phyloP scores from a whole-genome alignment of 1,284 basidiomycete genomes.

The Hymenochaete sp. region DNA sequence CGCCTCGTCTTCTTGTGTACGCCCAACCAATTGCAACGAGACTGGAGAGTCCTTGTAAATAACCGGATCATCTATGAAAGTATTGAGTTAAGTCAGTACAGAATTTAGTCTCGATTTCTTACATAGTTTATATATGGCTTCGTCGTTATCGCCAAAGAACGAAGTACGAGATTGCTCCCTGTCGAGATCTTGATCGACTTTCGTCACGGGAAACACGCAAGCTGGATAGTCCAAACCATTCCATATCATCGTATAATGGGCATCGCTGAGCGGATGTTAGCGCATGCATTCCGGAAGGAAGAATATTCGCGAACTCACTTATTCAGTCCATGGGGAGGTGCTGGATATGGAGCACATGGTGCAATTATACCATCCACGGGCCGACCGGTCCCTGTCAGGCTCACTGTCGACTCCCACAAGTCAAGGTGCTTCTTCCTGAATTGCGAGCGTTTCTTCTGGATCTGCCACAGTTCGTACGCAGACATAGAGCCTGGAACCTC shows the following conservation, averaged over 20 bases:
- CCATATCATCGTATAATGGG: constrained; percentile 53
- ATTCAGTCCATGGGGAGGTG: constrained; percentile 46
- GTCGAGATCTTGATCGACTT: constrained; percentile 44
- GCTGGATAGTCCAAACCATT: constrained; percentile 64
- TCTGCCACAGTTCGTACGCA: constrained; percentile 50
- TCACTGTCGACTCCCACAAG: constrained; percentile 45
- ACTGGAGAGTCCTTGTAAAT: constrained; percentile 55
- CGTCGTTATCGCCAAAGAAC: constrained; percentile 42
- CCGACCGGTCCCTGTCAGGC: constrained; percentile 46
- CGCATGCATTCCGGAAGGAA: neutral
- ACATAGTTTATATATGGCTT: constrained; percentile 48
- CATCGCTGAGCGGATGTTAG: constrained; percentile 29
- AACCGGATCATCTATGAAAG: constrained; percentile 44
- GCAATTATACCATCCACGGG: constrained; percentile 58
- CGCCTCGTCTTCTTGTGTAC: constrained; percentile 67
- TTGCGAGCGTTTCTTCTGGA: constrained; percentile 37
- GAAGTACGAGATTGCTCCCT: constrained; percentile 31
- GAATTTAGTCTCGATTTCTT: constrained; percentile 24
- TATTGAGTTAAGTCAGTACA: constrained; percentile 1
- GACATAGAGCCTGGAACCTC: constrained; percentile 23
- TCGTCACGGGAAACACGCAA: constrained; percentile 59
- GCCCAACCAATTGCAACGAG: constrained; percentile 59
- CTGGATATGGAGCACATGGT: constrained; percentile 44
- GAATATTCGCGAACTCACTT: constrained; percentile 28
- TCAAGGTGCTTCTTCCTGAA: constrained; percentile 44